A percentile compares a stretch with the other conserved stretches of the same genome.
These are phyloP conservation scores for Wickerhamomyces queroliae DNA, from an alignment of 805 yeast genomes.

Conservation along the genomic window DNA sequence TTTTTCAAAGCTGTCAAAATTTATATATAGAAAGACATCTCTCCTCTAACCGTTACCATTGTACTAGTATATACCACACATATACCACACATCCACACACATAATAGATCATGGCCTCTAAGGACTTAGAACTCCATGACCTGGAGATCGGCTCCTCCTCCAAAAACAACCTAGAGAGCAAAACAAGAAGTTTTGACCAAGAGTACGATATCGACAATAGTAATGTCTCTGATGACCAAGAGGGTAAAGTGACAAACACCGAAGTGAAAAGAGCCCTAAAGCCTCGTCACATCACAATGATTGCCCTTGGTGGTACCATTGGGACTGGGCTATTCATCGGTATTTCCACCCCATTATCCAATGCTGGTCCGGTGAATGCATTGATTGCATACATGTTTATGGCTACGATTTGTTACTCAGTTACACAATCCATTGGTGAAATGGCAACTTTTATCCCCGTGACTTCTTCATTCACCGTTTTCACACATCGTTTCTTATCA, in stretches of 20 bases:
- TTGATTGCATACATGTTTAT: constrained; percentile 57
- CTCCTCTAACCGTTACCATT: too few relatives aligned
- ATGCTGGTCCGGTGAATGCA: constrained; percentile 62
- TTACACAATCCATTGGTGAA: constrained; percentile 65
- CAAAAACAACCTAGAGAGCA: background rate
- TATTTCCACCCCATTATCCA: constrained; percentile 45
- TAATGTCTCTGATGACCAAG: too few relatives aligned
- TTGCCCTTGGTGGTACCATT: constrained; percentile 69
- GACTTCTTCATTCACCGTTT: constrained; percentile 54
- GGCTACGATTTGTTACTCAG: constrained; percentile 53
- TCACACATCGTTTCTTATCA: constrained; percentile 55
- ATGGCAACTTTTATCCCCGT: constrained; percentile 73
- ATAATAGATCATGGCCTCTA: background rate
- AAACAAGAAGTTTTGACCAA: background rate
- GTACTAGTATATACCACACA: too few relatives aligned
- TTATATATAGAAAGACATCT: too few relatives aligned
- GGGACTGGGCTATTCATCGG: constrained; percentile 69
- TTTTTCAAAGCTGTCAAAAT: background rate
- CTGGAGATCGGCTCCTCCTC: background rate
- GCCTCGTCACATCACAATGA: constrained; percentile 63
- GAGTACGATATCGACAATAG: background rate
- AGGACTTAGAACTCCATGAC: background rate
- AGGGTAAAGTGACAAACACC: constrained; percentile 29
- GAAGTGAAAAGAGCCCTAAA: constrained; percentile 53
- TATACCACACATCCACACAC: too few relatives aligned